These are phyloP conservation scores for Thelonectria rubi DNA, from an alignment of 2,329 filamentous ascomycete species.

Conservation along the genomic window DNA sequence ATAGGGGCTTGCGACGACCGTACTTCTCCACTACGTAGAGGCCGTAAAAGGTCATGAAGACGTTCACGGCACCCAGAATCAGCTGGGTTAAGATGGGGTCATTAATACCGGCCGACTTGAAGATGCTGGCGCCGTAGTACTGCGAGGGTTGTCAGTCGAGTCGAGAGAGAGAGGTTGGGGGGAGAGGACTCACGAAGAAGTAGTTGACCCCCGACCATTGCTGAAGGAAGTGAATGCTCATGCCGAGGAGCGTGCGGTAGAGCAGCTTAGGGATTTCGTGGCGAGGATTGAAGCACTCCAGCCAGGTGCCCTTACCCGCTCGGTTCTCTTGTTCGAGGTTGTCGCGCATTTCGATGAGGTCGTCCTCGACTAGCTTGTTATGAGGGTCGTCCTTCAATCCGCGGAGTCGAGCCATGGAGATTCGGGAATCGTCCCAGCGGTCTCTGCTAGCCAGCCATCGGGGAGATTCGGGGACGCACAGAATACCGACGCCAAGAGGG, in stretches of 20 bases:
- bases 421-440: conserved; percentile 58
- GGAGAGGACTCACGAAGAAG: no score
- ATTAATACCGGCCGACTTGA: conserved; percentile 70
- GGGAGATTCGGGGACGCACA: conserved; percentile 65
- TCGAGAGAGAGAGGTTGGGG: no score
- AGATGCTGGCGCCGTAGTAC: conserved; percentile 75
- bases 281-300: conserved; percentile 69
- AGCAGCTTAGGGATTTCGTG: conserved; percentile 63
- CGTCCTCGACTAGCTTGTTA: conserved; percentile 57
- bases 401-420: conserved; percentile 62
- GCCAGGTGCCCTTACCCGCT: conserved; percentile 60
- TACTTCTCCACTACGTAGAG: conserved; percentile 74
- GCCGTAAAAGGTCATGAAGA: conserved; percentile 71
- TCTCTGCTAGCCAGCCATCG: conserved; percentile 62
- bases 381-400: conserved; percentile 58
- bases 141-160: no score
- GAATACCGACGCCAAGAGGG: conserved; percentile 61
- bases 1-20: conserved; percentile 73
- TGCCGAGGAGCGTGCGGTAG: conserved; percentile 72
- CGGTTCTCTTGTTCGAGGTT: conserved; percentile 56
- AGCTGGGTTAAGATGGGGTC: conserved; percentile 75
- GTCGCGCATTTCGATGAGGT: conserved; percentile 61
- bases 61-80: conserved; percentile 74
- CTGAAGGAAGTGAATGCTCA: conserved; percentile 71
- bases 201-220: conserved; percentile 72